Base-by-base conservation (phyloP, 2,329 filamentous ascomycete species). In the Penicillium sp. region DNA sequence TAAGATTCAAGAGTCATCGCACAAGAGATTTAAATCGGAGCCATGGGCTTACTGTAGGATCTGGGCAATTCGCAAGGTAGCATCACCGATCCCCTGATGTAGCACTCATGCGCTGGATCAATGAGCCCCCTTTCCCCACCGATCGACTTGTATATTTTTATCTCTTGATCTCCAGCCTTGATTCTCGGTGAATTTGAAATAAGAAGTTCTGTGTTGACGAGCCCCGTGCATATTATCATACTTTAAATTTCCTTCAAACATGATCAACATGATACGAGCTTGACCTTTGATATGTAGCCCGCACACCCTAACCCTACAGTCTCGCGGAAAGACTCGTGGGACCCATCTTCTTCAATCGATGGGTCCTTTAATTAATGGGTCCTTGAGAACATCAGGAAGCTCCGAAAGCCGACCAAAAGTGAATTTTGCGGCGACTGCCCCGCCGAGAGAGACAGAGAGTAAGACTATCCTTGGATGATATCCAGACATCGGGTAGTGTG, bases 71-170 rank as follows among this genome's bases (percentile, higher is more conserved):
- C 21, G 36, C 44, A 33, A 50, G 41, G 47, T 53, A 47, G 49
- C 31, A 49, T 53, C 36, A 49, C 31, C 41, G 31, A 44, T 46
- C 16, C 21, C 15, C 45, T 26, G 38, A 53, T 44, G 48, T 53
- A 34, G 45, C 46, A 49, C 45, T 46, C 39, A 34, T 43, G 23
- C 18, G 15, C 18, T 45, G 18, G 33, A 33, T 38, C 45, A 45
- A 24, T 31, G 45, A 15, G 21, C 45, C 50, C 50, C 34, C 49
- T 49, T 56, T 47, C 47, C 44, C 46, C 54, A 31, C 45, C 42
- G 43, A 54, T 53, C 48, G 47, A 47, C 51, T 31, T 51, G 36
- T 51, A 52, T 55, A 54, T 54, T 53, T 56, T 59, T 53, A 47
- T 53, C 39, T 21, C 42, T 46, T 41, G 49, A 55, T 51, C 48